These are phyloP conservation scores for Leccinum uliginosum DNA, from an alignment of 768 basidiomycete genomes.

Conservation along the genomic window DNA sequence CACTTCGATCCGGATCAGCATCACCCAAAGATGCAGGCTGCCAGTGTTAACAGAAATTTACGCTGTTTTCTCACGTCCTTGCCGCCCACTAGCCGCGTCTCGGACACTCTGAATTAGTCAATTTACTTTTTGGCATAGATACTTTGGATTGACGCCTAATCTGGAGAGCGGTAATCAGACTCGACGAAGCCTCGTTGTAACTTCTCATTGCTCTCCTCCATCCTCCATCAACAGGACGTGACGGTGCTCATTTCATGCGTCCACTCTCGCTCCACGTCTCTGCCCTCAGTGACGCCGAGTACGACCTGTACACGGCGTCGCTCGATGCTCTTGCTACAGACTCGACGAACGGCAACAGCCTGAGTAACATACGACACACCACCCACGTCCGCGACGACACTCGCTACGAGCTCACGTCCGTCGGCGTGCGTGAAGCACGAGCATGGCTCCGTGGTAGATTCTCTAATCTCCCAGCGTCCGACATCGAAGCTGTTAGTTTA, in stretches of 20 bases:
- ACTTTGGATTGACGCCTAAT: too few species aligned
- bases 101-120: too few species aligned
- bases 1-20: too few species aligned
- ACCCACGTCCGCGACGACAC: slow-evolving; percentile 35
- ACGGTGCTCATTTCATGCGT: slow-evolving; percentile 40
- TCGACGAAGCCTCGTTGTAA: not conserved
- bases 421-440: slow-evolving; percentile 63
- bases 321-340: slow-evolving; percentile 48
- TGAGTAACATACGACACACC: not conserved
- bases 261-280: slow-evolving; percentile 67
- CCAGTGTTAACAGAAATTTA: too few species aligned
- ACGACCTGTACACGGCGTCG: slow-evolving; percentile 59
- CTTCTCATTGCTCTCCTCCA: not conserved
- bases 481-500: slow-evolving; percentile 55
- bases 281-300: slow-evolving; percentile 72
- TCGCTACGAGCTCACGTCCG: slow-evolving; percentile 48
- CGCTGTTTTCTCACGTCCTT: too few species aligned
- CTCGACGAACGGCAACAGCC: slow-evolving; percentile 25
- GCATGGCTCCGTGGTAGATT: slow-evolving; percentile 77
- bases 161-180: too few species aligned
- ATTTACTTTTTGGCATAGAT: too few species aligned
- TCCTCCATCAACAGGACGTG: not conserved
- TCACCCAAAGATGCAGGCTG: too few species aligned
- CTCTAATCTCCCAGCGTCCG: slow-evolving; percentile 43
- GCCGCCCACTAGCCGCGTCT: too few species aligned